phyloP scores from a whole-genome alignment of 345 rosid genomes.

The Hibiscus tridactylites region DNA sequence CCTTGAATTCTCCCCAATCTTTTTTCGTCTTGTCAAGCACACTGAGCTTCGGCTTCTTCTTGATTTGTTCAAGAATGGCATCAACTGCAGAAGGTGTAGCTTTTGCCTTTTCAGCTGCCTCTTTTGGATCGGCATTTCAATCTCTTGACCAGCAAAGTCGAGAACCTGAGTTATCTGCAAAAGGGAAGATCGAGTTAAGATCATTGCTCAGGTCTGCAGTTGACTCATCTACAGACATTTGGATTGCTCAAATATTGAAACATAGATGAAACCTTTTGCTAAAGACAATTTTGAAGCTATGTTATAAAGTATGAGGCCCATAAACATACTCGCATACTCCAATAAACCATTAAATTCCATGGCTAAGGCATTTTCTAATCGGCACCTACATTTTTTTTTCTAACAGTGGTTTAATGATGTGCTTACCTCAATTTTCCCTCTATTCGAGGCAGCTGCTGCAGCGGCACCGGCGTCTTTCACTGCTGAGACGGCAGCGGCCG shows the following conservation, averaged over 20 bases:
- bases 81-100: conserved; percentile 67
- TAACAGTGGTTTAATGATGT: too few species aligned
- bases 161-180: conserved; percentile 64
- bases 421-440: conserved; percentile 78
- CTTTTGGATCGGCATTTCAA: conserved; percentile 73
- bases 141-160: conserved; percentile 85
- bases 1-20: conserved; percentile 98
- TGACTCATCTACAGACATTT: neutral
- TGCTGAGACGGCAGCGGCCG: conserved; percentile 78
- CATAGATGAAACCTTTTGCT: neutral
- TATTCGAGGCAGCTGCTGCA: conserved; percentile 48
- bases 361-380: neutral
- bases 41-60: conserved; percentile 84
- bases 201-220: neutral
- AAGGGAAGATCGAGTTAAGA: neutral
- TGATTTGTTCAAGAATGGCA: conserved; percentile 82
- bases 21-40: conserved; percentile 87
- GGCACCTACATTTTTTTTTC: too few species aligned
- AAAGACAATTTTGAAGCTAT: neutral
- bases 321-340: neutral
- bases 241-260: neutral
- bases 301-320: neutral
- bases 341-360: neutral
- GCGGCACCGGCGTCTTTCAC: conserved; percentile 65
- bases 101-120: conserved; percentile 61